Evolutionary conservation across 208 protist species (phyloP).

Genomic region (Naegleria fowleri): DNA sequence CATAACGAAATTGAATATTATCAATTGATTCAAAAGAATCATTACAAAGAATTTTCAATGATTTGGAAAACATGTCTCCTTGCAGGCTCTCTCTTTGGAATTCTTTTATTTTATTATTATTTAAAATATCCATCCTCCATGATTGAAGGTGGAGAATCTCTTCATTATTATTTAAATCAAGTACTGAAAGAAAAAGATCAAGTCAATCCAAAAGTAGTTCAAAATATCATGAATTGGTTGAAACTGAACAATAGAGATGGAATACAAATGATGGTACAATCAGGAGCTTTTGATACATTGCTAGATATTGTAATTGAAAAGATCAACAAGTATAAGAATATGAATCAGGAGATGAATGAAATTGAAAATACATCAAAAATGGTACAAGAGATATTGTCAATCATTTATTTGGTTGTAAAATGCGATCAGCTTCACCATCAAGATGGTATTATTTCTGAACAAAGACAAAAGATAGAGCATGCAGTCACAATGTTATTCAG

Average conservation of each 20-base stretch:
- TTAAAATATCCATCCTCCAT: background rate
- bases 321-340: background rate
- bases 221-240: background rate
- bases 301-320: background rate
- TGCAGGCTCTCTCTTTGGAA: background rate
- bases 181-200: background rate
- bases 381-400: background rate
- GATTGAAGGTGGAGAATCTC: background rate
- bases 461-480: background rate
- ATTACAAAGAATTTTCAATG: background rate
- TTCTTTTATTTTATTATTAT: background rate
- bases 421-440: background rate
- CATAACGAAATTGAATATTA: background rate
- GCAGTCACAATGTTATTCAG: background rate
- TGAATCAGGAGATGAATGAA: background rate
- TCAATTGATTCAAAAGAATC: background rate
- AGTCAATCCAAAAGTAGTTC: background rate
- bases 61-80: background rate
- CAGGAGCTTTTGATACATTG: background rate
- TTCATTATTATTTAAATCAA: background rate
- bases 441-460: background rate
- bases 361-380: background rate
- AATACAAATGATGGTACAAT: background rate
- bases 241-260: background rate
- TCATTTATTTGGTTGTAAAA: background rate